Evolutionary conservation across 179 eudicot species (phyloP).

Genomic region (Carnegiea gigantea): DNA sequence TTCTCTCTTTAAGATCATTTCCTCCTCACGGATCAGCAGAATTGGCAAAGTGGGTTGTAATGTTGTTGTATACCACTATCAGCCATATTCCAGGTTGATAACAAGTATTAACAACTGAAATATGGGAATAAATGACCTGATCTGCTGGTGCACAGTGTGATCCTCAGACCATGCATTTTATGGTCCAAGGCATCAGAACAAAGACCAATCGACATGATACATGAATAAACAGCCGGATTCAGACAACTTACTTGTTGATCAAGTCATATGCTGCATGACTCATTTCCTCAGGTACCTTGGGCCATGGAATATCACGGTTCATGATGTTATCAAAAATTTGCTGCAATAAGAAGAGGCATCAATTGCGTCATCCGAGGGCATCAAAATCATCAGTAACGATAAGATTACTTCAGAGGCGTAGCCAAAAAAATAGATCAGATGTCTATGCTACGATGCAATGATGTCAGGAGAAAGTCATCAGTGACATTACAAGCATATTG

Average conservation of each 20-base stretch:
- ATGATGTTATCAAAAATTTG: slow-evolving; percentile 89
- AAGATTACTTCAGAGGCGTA: not conserved
- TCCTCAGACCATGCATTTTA: not conserved
- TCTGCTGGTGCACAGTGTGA: not conserved
- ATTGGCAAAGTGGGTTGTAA: not conserved
- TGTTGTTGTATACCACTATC: not conserved
- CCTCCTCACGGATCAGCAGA: not conserved
- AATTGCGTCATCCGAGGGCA: slow-evolving; percentile 12
- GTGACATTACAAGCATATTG: not conserved
- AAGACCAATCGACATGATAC: not conserved
- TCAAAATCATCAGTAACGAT: slow-evolving; percentile 12
- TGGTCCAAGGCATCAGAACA: not conserved
- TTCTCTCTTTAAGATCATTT: not conserved
- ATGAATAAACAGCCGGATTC: not conserved
- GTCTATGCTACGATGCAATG: not conserved
- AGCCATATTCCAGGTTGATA: not conserved
- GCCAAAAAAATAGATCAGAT: not conserved
- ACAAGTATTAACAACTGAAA: too few relatives aligned
- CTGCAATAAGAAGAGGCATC: slow-evolving; percentile 47
- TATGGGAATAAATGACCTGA: not conserved
- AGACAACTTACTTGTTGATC: slow-evolving; percentile 75
- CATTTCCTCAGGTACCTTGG: slow-evolving; percentile 87
- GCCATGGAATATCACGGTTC: slow-evolving; percentile 96
- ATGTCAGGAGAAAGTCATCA: not conserved
- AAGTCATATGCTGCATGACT: slow-evolving; percentile 81